Percentiles rank a stretch among this genome's conserved stretches.
phyloP scores from a whole-genome alignment of 2,329 filamentous ascomycete species.

The Nothopassalora personata region DNA sequence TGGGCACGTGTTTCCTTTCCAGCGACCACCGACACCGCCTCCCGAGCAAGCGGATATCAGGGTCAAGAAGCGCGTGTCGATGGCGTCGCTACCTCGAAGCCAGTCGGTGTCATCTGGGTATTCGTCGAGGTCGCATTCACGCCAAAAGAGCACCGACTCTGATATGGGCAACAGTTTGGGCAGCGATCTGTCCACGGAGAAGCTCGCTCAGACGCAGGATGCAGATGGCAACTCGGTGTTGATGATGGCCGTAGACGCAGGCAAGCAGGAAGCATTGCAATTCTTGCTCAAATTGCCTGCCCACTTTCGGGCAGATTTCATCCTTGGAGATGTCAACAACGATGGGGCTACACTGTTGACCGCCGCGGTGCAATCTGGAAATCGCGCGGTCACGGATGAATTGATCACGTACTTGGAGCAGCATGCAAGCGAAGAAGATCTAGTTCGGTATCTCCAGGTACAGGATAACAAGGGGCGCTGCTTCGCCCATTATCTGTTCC shows the following conservation, averaged over 20 bases:
- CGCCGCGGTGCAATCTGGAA: slow-evolving; percentile 80
- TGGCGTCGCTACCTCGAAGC: slow-evolving; percentile 70
- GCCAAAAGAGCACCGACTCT: slow-evolving; percentile 72
- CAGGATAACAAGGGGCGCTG: slow-evolving; percentile 85
- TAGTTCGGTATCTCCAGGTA: slow-evolving; percentile 64
- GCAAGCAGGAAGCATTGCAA: slow-evolving; percentile 63
- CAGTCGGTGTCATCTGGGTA: slow-evolving; percentile 80
- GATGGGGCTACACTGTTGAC: slow-evolving; percentile 85
- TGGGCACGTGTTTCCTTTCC: slow-evolving; percentile 88
- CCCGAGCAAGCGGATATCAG: slow-evolving; percentile 46
- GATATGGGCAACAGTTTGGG: slow-evolving; percentile 52
- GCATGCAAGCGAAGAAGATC: slow-evolving; percentile 49
- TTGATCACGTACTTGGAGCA: slow-evolving; percentile 65
- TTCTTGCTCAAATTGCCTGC: slow-evolving; percentile 75
- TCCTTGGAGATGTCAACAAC: slow-evolving; percentile 81
- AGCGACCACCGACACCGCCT: slow-evolving; percentile 53
- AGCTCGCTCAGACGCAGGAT: slow-evolving; percentile 66
- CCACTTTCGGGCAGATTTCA: slow-evolving; percentile 64
- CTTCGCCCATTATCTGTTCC: slow-evolving; percentile 92
- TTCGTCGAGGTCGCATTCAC: slow-evolving; percentile 65
- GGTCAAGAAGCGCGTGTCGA: slow-evolving; percentile 70
- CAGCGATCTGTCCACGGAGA: slow-evolving; percentile 76
- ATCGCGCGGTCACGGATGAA: slow-evolving; percentile 67
- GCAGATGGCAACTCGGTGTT: slow-evolving; percentile 70
- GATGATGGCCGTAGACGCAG: slow-evolving; percentile 53